Evolutionary conservation across 345 rosid genomes (phyloP).

Genomic region (Eucalyptus rudis): DNA sequence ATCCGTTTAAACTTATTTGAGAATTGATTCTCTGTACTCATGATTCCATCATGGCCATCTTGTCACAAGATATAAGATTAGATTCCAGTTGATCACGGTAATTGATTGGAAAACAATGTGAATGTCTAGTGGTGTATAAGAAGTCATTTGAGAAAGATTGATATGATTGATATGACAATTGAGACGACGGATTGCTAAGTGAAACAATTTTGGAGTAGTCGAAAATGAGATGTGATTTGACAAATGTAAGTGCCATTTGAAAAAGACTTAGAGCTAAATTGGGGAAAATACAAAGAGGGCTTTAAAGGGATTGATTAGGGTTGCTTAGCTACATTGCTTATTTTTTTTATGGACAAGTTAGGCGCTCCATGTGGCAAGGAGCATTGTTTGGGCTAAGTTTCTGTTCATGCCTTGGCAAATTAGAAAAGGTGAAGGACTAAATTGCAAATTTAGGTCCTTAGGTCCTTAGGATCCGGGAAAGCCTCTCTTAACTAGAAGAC

Average conservation of each 20-base stretch:
- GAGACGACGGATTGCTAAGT: background rate
- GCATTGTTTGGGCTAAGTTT: background rate
- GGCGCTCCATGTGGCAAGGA: background rate
- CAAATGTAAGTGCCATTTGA: background rate
- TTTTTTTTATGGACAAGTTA: conserved; percentile 7
- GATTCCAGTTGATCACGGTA: background rate
- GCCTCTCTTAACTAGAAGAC: background rate
- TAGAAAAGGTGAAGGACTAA: background rate
- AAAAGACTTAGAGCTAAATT: background rate
- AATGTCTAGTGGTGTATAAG: background rate
- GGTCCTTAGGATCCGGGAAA: background rate
- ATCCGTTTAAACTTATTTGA: background rate
- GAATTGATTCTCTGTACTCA: background rate
- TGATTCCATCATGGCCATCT: background rate
- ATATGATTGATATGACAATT: background rate
- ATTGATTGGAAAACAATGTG: background rate
- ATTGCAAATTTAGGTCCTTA: background rate
- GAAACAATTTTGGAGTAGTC: background rate
- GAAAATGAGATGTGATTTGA: background rate
- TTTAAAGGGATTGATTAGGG: conserved; percentile 1
- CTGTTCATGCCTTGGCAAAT: background rate
- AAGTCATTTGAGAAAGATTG: background rate
- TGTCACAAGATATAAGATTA: background rate
- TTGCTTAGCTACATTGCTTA: background rate
- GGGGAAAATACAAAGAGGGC: conserved; percentile 1